A percentile compares a stretch with the other conserved stretches of the same genome.
Conservation (phyloP, 257 asterid species). For the Misopates orontium region DNA sequence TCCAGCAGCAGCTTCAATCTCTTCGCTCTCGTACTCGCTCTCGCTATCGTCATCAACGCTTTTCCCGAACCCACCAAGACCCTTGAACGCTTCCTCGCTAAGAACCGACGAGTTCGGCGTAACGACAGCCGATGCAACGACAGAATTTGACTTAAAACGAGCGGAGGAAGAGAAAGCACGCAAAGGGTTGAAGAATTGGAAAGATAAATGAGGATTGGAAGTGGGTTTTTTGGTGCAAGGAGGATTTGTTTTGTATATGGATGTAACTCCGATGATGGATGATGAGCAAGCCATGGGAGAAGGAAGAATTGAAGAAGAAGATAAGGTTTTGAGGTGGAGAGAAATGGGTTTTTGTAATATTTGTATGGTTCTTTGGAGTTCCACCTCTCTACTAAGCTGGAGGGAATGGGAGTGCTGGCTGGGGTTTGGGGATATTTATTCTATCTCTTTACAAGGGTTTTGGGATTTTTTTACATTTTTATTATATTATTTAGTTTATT, state of each 20-base stretch:
- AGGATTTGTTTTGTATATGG: constrained; percentile 54
- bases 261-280: constrained; percentile 58
- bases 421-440: constrained; percentile 9
- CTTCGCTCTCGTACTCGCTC: too few relatives aligned
- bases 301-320: constrained; percentile 4
- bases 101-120: constrained; percentile 51
- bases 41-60: constrained; percentile 30
- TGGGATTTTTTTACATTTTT: too few relatives aligned
- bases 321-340: constrained; percentile 24
- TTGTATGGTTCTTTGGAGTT: constrained; percentile 46
- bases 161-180: constrained; percentile 30
- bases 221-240: constrained; percentile 42
- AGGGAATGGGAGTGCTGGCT: background rate
- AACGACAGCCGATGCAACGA: constrained; percentile 43
- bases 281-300: constrained; percentile 60
- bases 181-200: constrained; percentile 50
- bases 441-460: too few relatives aligned
- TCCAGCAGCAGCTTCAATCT: too few relatives aligned
- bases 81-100: constrained; percentile 55
- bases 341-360: too few relatives aligned
- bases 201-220: constrained; percentile 40
- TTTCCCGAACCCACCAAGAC: constrained; percentile 41
- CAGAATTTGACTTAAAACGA: constrained; percentile 32
- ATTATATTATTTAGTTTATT: too few relatives aligned
- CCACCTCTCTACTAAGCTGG: constrained; percentile 52